A percentile compares a stretch with the other conserved stretches of the same genome.
Conservation (phyloP, 1,284 basidiomycete genomes). For the Thecaphora thlaspeos region DNA sequence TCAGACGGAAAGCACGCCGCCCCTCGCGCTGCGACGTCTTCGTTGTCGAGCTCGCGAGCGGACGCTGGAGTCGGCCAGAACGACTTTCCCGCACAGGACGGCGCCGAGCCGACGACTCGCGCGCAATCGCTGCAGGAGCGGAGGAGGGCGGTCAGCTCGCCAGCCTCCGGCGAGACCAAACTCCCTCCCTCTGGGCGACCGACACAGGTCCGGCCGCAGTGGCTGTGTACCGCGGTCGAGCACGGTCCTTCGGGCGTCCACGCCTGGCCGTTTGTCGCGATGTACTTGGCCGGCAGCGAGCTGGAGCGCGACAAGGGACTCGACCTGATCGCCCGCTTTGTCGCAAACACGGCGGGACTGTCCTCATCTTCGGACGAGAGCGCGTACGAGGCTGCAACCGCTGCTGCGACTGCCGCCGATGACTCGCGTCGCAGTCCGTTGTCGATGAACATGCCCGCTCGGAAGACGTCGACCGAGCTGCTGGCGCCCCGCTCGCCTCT, state of each 20-base stretch:
- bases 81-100: too few species aligned
- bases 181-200: too few species aligned
- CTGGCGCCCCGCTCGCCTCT: background rate
- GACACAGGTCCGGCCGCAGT: slow-evolving; percentile 7
- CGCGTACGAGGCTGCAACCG: background rate
- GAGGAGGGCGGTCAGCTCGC: too few species aligned
- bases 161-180: too few species aligned
- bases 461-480: background rate
- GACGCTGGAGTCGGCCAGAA: too few species aligned
- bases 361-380: background rate
- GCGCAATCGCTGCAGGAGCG: too few species aligned
- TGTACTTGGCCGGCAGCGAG: slow-evolving; percentile 49
- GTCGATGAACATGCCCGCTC: background rate
- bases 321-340: slow-evolving; percentile 46
- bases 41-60: too few species aligned
- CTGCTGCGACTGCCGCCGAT: too few species aligned
- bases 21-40: too few species aligned
- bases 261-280: slow-evolving; percentile 55
- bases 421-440: background rate
- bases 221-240: slow-evolving; percentile 45
- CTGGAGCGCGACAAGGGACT: slow-evolving; percentile 51
- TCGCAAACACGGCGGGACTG: slow-evolving; percentile 11
- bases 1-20: too few species aligned
- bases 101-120: too few species aligned
- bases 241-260: slow-evolving; percentile 52